Evolutionary conservation across 2,329 filamentous ascomycete species (phyloP).

Genomic region (Verticillium albo-atrum): DNA sequence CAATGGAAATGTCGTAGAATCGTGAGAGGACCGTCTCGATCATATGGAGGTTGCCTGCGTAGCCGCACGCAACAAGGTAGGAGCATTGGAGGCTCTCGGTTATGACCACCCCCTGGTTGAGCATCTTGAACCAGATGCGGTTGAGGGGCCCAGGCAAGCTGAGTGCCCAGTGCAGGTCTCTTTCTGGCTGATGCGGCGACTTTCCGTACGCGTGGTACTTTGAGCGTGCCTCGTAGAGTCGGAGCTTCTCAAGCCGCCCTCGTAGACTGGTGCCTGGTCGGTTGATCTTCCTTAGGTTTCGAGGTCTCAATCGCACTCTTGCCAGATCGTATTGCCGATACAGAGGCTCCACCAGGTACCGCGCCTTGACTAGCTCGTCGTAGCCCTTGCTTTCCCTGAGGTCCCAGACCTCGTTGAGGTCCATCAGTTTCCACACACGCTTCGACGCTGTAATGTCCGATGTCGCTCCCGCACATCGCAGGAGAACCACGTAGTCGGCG

Average conservation of each 20-base stretch:
- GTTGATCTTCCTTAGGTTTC: conserved; percentile 22
- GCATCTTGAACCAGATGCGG: conserved; percentile 6
- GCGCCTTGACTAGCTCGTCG: conserved; percentile 41
- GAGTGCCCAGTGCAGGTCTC: conserved; percentile 7
- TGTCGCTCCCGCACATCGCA: conserved; percentile 44
- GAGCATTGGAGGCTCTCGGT: conserved; percentile 5
- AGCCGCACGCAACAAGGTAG: conserved; percentile 7
- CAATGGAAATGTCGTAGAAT: conserved; percentile 1
- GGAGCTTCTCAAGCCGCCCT: conserved; percentile 5
- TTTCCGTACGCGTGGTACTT: conserved; percentile 4
- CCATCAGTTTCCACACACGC: conserved; percentile 29
- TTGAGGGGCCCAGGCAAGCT: conserved; percentile 4
- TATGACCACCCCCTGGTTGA: conserved; percentile 1
- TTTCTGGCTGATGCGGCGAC: conserved; percentile 2
- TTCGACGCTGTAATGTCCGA: conserved; percentile 29
- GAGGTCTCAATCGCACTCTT: conserved; percentile 32
- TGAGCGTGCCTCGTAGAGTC: conserved; percentile 1
- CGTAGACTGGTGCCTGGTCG: neutral
- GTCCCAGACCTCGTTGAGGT: conserved; percentile 15
- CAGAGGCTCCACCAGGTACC: conserved; percentile 39
- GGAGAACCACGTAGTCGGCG: conserved; percentile 38
- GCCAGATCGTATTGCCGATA: conserved; percentile 42
- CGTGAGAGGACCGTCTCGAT: conserved; percentile 3
- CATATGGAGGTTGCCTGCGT: conserved; percentile 5
- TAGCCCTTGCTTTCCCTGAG: conserved; percentile 29